Percentiles rank a stretch among this genome's conserved stretches.
phyloP scores from a whole-genome alignment of 2,329 filamentous ascomycete species.

The Dactylonectria estremocensis region DNA sequence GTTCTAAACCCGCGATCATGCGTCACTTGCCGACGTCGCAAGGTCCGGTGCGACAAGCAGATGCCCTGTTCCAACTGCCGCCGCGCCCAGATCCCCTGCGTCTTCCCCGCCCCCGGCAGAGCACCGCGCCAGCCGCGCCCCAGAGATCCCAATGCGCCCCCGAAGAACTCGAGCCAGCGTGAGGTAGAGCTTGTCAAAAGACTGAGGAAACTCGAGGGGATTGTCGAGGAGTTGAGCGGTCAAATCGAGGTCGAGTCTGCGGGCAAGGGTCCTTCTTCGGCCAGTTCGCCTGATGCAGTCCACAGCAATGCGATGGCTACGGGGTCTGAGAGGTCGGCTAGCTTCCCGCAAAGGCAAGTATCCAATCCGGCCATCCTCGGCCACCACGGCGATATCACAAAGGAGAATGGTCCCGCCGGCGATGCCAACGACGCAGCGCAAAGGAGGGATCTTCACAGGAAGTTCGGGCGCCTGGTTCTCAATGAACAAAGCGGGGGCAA shows the following conservation, averaged over 20 bases:
- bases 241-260: constrained; percentile 71
- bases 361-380: constrained; percentile 31
- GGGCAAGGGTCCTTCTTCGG: constrained; percentile 50
- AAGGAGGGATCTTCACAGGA: constrained; percentile 54
- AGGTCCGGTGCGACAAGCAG: constrained; percentile 85
- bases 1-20: constrained; percentile 65
- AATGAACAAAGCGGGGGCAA: constrained; percentile 78
- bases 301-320: constrained; percentile 34
- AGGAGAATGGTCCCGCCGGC: constrained; percentile 45
- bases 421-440: constrained; percentile 55
- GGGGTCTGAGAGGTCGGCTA: constrained; percentile 33
- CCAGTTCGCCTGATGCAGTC: constrained; percentile 50
- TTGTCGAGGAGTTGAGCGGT: constrained; percentile 79
- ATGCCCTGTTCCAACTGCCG: constrained; percentile 84
- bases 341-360: constrained; percentile 34
- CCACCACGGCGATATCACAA: constrained; percentile 39
- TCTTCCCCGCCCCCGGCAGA: constrained; percentile 82
- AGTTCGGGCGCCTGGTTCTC: constrained; percentile 79
- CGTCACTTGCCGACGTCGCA: constrained; percentile 68
- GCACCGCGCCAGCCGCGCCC: constrained; percentile 77
- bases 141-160: constrained; percentile 75
- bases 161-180: constrained; percentile 72
- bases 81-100: constrained; percentile 78
- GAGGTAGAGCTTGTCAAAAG: constrained; percentile 81
- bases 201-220: constrained; percentile 80